Evolutionary conservation across 352 stramenopile genomes (phyloP).

Genomic region (Phytophthora cactorum): DNA sequence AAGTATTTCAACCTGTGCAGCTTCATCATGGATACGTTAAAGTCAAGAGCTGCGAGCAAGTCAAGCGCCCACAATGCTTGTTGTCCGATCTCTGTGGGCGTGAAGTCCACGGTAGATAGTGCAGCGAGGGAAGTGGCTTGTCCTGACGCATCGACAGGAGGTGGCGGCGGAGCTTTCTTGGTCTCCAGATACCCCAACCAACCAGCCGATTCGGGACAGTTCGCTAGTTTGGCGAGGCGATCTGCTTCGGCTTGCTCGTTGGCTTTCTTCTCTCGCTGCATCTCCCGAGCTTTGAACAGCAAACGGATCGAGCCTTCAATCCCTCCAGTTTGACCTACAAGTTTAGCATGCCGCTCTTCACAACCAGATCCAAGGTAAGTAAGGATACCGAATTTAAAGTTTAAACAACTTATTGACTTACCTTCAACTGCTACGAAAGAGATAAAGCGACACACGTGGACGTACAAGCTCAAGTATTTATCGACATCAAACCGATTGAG

Average conservation of each 20-base stretch:
- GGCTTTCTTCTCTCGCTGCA: slow-evolving; percentile 58
- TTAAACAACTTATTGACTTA: slow-evolving; percentile 14
- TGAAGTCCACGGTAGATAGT: slow-evolving; percentile 68
- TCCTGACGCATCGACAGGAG: slow-evolving; percentile 30
- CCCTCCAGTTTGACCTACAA: slow-evolving; percentile 62
- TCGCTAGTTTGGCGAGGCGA: slow-evolving; percentile 32
- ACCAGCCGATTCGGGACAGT: slow-evolving; percentile 31
- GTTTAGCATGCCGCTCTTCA: slow-evolving; percentile 61
- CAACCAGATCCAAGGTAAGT: neutral
- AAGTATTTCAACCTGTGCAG: slow-evolving; percentile 74
- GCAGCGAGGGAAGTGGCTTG: slow-evolving; percentile 45
- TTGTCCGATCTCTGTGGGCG: slow-evolving; percentile 68
- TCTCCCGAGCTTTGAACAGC: slow-evolving; percentile 62
- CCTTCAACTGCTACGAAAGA: slow-evolving; percentile 61
- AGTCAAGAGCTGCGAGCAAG: slow-evolving; percentile 64
- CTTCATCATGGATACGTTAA: slow-evolving; percentile 81
- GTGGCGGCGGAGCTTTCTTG: slow-evolving; percentile 33
- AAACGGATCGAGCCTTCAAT: slow-evolving; percentile 67
- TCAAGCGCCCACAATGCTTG: slow-evolving; percentile 80
- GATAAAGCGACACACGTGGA: slow-evolving; percentile 70
- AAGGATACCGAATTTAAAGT: neutral
- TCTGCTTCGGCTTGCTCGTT: slow-evolving; percentile 44
- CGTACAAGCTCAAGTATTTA: slow-evolving; percentile 58
- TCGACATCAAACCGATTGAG: slow-evolving; percentile 64
- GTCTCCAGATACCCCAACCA: slow-evolving; percentile 50